Conservation (phyloP, 805 yeast species). For the Suhomyces emberorum region DNA sequence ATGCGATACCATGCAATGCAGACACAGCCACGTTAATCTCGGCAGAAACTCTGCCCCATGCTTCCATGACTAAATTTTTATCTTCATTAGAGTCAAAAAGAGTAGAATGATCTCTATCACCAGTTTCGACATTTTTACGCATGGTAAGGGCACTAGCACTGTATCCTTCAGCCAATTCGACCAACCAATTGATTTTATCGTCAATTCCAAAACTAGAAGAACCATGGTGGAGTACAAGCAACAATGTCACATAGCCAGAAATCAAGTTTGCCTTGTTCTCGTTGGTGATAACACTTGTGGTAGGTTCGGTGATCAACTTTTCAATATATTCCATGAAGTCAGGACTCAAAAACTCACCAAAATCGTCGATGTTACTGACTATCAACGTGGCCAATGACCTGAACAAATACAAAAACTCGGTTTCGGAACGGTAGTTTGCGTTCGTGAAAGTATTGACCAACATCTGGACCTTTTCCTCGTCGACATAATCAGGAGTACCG, state of each 20-base stretch:
- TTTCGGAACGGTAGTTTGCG: slow-evolving; percentile 32
- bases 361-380: slow-evolving; percentile 51
- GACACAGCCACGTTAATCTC: slow-evolving; percentile 40
- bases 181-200: slow-evolving; percentile 39
- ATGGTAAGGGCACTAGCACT: slow-evolving; percentile 27
- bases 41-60: slow-evolving; percentile 24
- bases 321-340: slow-evolving; percentile 28
- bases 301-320: slow-evolving; percentile 31
- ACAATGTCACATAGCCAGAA: slow-evolving; percentile 36
- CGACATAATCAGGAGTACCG: slow-evolving; percentile 36
- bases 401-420: slow-evolving; percentile 41
- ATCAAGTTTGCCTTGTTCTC: slow-evolving; percentile 38
- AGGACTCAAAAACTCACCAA: slow-evolving; percentile 34
- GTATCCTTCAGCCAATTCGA: slow-evolving; percentile 44
- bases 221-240: slow-evolving; percentile 45
- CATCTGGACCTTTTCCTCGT: slow-evolving; percentile 32
- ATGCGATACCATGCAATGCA: slow-evolving; percentile 47
- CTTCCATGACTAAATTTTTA: slow-evolving; percentile 33
- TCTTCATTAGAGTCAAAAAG: slow-evolving; percentile 33
- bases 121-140: slow-evolving; percentile 33
- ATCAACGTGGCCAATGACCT: slow-evolving; percentile 41
- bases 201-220: slow-evolving; percentile 50
- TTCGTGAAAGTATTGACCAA: slow-evolving; percentile 32
- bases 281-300: slow-evolving; percentile 31
- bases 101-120: slow-evolving; percentile 43